A percentile compares a stretch with the other conserved stretches of the same genome.
phyloP scores from a whole-genome alignment of 352 stramenopile species.

The Globisporangium abappressorium region DNA sequence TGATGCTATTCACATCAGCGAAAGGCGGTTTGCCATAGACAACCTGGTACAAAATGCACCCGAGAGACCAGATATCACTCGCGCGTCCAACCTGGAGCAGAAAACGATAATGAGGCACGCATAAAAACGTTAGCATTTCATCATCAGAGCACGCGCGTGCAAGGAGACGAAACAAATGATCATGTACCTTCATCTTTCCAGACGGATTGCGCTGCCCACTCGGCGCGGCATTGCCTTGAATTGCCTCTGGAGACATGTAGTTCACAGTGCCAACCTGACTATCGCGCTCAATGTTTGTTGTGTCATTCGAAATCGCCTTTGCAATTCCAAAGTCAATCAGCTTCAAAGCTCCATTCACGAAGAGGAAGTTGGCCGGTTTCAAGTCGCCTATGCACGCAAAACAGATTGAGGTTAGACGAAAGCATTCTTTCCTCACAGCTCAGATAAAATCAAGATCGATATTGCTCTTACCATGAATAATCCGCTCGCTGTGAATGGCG shows the following conservation, averaged over 20 bases:
- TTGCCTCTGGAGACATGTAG: slow-evolving; percentile 96
- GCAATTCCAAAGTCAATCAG: slow-evolving; percentile 99
- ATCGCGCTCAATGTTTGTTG: slow-evolving; percentile 96
- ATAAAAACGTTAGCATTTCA: neutral
- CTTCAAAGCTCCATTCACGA: slow-evolving; percentile 94
- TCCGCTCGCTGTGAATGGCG: slow-evolving; percentile 94
- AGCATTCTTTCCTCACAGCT: neutral
- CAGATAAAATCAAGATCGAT: neutral
- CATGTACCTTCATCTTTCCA: slow-evolving; percentile 73
- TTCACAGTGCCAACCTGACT: slow-evolving; percentile 96
- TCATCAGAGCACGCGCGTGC: neutral
- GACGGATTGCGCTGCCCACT: slow-evolving; percentile 53
- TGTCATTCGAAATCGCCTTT: slow-evolving; percentile 97
- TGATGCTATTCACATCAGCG: slow-evolving; percentile 90
- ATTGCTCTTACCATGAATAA: slow-evolving; percentile 83
- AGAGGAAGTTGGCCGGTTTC: slow-evolving; percentile 97
- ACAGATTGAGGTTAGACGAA: neutral
- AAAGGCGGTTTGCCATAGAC: slow-evolving; percentile 96
- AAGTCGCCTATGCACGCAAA: slow-evolving; percentile 75
- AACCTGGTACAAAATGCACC: slow-evolving; percentile 97
- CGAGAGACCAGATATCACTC: slow-evolving; percentile 96
- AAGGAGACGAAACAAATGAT: slow-evolving; percentile 6
- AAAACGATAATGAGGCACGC: neutral
- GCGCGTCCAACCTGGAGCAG: slow-evolving; percentile 74
- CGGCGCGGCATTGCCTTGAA: slow-evolving; percentile 54